A percentile compares a stretch with the other conserved stretches of the same genome.
Evolutionary conservation across 805 yeast genomes (phyloP).

Genomic region (Barnettozyma sucrosica): DNA sequence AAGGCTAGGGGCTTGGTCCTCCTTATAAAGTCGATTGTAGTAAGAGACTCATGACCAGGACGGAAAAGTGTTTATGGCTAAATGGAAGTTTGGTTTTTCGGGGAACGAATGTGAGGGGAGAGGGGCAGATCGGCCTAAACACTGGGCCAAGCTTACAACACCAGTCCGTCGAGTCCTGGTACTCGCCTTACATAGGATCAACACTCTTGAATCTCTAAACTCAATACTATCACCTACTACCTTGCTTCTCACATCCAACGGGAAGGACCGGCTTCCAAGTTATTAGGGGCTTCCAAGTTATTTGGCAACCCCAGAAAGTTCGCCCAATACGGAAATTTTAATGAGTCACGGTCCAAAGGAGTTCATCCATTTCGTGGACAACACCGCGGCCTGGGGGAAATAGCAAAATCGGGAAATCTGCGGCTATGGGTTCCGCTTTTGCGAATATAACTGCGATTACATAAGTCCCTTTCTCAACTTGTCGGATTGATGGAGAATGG

Average conservation of each 20-base stretch:
- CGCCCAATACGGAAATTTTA: background rate
- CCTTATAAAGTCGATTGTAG: background rate
- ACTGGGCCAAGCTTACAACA: no score
- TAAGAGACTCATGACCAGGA: background rate
- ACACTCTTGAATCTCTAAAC: background rate
- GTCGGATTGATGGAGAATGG: no score
- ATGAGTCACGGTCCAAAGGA: slow-evolving; percentile 4
- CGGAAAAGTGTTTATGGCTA: background rate
- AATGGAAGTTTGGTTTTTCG: background rate
- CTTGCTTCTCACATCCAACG: no score
- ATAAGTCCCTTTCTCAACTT: no score
- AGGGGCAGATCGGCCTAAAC: background rate
- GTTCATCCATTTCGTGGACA: background rate
- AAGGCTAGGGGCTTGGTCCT: background rate
- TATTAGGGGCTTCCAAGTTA: no score
- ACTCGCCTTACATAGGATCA: no score
- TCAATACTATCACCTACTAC: no score
- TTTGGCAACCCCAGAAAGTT: background rate
- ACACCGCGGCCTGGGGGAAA: no score
- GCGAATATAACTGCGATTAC: no score
- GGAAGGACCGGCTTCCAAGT: no score
- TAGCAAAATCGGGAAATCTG: background rate
- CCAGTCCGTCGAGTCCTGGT: no score
- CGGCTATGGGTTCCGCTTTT: background rate
- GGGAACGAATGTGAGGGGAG: background rate